phyloP scores from a whole-genome alignment of 202 grass and related monocot genomes.

The Brachypodium distachyon region DNA sequence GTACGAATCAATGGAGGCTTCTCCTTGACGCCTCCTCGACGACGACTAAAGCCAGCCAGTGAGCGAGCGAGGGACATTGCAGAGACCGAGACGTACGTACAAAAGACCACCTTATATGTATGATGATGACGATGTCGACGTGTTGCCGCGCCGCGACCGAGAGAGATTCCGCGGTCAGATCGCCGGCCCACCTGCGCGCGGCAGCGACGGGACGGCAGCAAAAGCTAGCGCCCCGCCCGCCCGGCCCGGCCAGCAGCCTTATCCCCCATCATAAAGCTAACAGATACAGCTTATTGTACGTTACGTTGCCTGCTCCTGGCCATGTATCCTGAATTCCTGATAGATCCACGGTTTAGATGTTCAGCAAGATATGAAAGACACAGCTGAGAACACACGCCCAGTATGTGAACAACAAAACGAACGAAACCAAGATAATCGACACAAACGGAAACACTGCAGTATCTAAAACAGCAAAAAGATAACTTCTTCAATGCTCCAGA shows the following conservation, averaged over 20 bases:
- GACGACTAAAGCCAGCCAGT: constrained; percentile 13
- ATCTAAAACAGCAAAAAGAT: too few species aligned
- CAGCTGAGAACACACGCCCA: too few species aligned
- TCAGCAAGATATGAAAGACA: too few species aligned
- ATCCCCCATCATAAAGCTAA: constrained; percentile 24
- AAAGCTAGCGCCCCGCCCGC: neutral
- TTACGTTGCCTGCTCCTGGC: too few species aligned
- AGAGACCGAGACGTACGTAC: neutral
- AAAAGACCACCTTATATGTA: neutral
- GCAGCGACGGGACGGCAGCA: constrained; percentile 19
- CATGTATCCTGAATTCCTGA: too few species aligned
- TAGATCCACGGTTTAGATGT: too few species aligned
- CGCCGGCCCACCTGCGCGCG: neutral
- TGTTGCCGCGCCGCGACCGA: neutral
- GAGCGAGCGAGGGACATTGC: too few species aligned
- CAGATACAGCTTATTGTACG: too few species aligned
- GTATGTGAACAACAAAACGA: too few species aligned
- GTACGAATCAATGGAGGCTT: constrained; percentile 38
- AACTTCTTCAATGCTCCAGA: too few species aligned
- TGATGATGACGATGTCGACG: neutral
- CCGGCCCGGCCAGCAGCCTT: neutral
- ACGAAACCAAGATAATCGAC: too few species aligned
- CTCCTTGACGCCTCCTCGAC: constrained; percentile 33
- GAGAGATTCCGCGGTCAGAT: constrained; percentile 51
- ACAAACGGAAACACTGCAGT: too few species aligned